phyloP scores from a whole-genome alignment of 2,329 filamentous ascomycete species.

The Verruconis gallopava region DNA sequence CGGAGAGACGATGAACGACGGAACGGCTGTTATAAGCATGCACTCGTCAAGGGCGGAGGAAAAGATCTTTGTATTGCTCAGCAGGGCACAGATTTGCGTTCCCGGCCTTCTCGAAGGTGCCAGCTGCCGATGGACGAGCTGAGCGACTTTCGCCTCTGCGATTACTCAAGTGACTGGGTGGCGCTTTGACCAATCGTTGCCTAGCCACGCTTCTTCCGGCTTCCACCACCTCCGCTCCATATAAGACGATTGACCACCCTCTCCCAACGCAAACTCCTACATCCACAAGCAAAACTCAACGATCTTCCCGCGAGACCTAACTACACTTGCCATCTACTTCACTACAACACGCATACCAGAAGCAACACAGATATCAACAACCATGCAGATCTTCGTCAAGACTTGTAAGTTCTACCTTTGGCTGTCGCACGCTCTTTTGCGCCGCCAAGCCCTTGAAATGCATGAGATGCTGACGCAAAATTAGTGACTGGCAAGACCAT shows the following conservation, averaged over 20 bases:
- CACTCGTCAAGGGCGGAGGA: neutral
- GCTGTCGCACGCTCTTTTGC: constrained; percentile 22
- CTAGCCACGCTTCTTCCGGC: neutral
- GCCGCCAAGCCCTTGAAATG: constrained; percentile 13
- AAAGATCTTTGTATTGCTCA: neutral
- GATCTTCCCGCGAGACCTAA: neutral
- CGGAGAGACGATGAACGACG: too few relatives aligned
- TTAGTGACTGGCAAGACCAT: constrained; percentile 55
- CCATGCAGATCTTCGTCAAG: constrained; percentile 98
- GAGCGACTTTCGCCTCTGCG: neutral
- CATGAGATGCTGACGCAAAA: constrained; percentile 20
- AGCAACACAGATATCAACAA: constrained; percentile 27
- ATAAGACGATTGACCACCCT: neutral
- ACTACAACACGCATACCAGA: neutral
- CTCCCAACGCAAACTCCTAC: neutral
- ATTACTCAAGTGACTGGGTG: neutral
- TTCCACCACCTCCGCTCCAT: neutral
- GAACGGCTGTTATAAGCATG: neutral
- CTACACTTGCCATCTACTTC: neutral
- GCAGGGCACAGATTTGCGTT: neutral
- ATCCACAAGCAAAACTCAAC: neutral
- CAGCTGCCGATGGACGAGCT: neutral
- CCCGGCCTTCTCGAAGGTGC: neutral
- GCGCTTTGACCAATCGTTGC: neutral
- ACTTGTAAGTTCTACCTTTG: constrained; percentile 81